Base-by-base conservation (phyloP, 192 early-diverging fungal genomes). In the Gaertneriomyces semiglobifer region DNA sequence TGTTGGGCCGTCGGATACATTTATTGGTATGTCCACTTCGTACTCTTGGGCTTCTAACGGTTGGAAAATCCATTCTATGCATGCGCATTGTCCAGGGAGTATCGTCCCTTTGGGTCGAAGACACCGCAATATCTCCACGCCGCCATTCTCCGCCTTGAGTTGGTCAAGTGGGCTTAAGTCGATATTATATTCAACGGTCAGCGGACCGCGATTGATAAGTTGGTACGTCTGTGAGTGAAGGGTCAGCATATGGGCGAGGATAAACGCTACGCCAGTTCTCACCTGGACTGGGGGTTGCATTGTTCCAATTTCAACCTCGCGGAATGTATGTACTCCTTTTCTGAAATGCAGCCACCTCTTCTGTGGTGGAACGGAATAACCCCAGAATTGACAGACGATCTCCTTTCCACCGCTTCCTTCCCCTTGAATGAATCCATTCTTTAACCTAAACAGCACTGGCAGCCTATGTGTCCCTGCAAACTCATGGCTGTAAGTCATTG, bases 391-490 rank as follows among this genome's bases (percentile, higher is more conserved):
- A 44, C 83, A 58, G 11, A 79, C 14, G 12, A 81, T 58, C 54
- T 85, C 78, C 52, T 84, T 82, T 45, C 78, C 67, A 11, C 62
- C 51, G 25, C 25, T 33, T 33, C 25, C 25, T 33, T 33, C 25
- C 1, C 25, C 25, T 25, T 65, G 60, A 11, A 71, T 69, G 16
- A 64, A 58, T 16, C 83, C 83, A 60, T 84, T 84, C 58, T 73
- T 70, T 0, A 85, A 66, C 65, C 75, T 83, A 58, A 85, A 81
- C 7, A 81, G 56, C 4, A 85, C 83, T 4, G 83, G 81, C 11
- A 85, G 65, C 33, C 53, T 62, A 64, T 85, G 83, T 12, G 69
- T 48, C 7, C 83, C 83, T 16, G 75, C 51, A 63, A 85, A 76
- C 48, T 79, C 77, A 54, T 85, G 83, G 33, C 56, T 68, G 66